Conservation (phyloP, 257 asterid species). For the Osmanthus fragrans region DNA sequence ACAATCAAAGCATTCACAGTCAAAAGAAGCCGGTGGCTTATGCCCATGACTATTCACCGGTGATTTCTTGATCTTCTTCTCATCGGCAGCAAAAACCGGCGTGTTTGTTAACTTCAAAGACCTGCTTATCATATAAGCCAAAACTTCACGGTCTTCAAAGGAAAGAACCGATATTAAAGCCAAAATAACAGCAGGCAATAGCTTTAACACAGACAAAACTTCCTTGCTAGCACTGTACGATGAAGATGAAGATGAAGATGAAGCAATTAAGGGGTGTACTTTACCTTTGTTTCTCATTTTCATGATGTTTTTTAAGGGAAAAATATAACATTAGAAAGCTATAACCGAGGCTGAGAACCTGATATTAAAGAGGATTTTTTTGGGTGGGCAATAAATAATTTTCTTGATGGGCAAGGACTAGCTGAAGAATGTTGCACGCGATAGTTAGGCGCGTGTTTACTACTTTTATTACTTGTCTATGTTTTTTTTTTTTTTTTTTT, state of each 20-base stretch:
- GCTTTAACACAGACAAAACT: constrained; percentile 38
- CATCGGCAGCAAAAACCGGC: constrained; percentile 26
- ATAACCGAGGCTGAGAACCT: background rate
- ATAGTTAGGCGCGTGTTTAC: background rate
- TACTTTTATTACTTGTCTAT: background rate
- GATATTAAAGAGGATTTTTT: background rate
- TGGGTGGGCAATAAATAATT: constrained; percentile 31
- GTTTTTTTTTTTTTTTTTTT: too few species aligned
- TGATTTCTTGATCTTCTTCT: constrained; percentile 31
- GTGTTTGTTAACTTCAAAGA: constrained; percentile 56
- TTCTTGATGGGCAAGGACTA: constrained; percentile 45
- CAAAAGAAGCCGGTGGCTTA: constrained; percentile 45
- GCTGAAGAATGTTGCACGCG: constrained; percentile 1
- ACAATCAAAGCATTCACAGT: constrained; percentile 72
- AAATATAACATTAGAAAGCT: background rate
- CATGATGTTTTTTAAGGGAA: constrained; percentile 21
- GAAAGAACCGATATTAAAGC: constrained; percentile 52
- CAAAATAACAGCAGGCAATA: constrained; percentile 65
- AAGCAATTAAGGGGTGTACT: constrained; percentile 63
- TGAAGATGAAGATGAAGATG: constrained; percentile 31
- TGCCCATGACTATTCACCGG: constrained; percentile 14
- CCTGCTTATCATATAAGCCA: constrained; percentile 67
- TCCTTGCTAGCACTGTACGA: constrained; percentile 18
- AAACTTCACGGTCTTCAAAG: constrained; percentile 55
- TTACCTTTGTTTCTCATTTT: constrained; percentile 75